Evolutionary conservation across 2,329 filamentous ascomycete genomes (phyloP), one percentile per base, ranked within the genome.

Genomic region (Colletotrichum tamarilloi): DNA sequence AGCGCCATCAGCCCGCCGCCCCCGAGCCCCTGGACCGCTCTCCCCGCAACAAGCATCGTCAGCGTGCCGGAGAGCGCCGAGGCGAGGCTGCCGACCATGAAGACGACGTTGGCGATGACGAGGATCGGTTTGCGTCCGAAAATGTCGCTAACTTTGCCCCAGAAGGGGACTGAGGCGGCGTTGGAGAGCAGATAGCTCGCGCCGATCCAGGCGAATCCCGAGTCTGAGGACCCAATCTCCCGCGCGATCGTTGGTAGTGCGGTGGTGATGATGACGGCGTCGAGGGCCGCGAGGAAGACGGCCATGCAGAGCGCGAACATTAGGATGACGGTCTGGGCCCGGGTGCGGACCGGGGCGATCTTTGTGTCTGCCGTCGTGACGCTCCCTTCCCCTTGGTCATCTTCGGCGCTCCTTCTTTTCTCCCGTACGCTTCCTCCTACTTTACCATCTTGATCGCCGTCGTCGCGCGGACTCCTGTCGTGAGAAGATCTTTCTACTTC

Each of bases 141-240:
- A 67, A 91, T 88, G 75, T 91, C 89, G 55, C 87, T 87, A 59
- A 90, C 78, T 77, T 89, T 89, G 68, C 92, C 92, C 93, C 93
- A 95, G 62, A 92, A 90, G 0, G 93, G 92, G 0, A 90, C 89
- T 1, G 89, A 88, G 80, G 86, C 89, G 1, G 92, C 91, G 78
- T 91, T 92, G 68, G 91, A 92, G 12, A 95, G 88, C 7, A 95
- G 85, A 78, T 93, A 96, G 3, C 93, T 90, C 49, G 89, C 91
- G 16, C 93, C 93, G 74, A 96, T 92, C 94, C 93, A 95, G 64
- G 92, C 89, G 82, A 95, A 95, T 28, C 93, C 93, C 19, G 89
- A 85, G 3, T 90, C 90, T 6, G 92, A 93, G 58, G 88, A 79
- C 57, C 90, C 79, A 74, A 95, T 89, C 73, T 93, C 86, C 42